Conservation (phyloP, 768 basidiomycete genomes). For the Russula sp. region DNA sequence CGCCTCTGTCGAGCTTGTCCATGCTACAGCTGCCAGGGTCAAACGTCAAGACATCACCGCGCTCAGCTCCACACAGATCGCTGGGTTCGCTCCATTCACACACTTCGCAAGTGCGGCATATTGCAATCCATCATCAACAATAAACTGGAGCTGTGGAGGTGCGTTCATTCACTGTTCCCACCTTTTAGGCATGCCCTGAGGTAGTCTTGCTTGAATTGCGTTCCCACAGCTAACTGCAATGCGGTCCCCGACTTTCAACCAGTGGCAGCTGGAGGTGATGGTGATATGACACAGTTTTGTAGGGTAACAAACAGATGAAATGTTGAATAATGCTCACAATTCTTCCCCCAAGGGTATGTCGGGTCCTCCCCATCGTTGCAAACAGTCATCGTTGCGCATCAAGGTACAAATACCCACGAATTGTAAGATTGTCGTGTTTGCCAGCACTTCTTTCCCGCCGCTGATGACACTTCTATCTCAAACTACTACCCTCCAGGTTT, state of each 20-base stretch:
- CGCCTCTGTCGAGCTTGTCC: not conserved
- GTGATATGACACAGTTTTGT: slow-evolving; percentile 45
- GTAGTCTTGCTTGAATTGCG: not conserved
- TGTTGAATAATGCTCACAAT: not conserved
- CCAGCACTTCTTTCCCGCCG: too few species aligned
- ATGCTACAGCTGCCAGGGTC: not conserved
- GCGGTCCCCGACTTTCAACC: slow-evolving; percentile 50
- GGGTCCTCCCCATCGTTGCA: slow-evolving; percentile 46
- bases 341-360: slow-evolving; percentile 46
- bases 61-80: slow-evolving; percentile 33
- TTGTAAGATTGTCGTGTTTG: slow-evolving; percentile 32
- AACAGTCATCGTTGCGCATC: slow-evolving; percentile 40
- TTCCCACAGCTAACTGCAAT: slow-evolving; percentile 42
- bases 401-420: slow-evolving; percentile 39
- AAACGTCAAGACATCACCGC: slow-evolving; percentile 30
- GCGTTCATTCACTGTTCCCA: slow-evolving; percentile 10
- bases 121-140: slow-evolving; percentile 34
- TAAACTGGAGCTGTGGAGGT: slow-evolving; percentile 36
- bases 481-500: slow-evolving; percentile 31
- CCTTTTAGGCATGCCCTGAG: too few species aligned
- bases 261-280: slow-evolving; percentile 49
- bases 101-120: slow-evolving; percentile 38
- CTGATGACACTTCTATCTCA: not conserved
- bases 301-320: not conserved
- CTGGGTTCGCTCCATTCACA: slow-evolving; percentile 35